These are phyloP conservation scores for Inga leiocalycina DNA, from an alignment of 306 rosid genomes.

Conservation along the genomic window DNA sequence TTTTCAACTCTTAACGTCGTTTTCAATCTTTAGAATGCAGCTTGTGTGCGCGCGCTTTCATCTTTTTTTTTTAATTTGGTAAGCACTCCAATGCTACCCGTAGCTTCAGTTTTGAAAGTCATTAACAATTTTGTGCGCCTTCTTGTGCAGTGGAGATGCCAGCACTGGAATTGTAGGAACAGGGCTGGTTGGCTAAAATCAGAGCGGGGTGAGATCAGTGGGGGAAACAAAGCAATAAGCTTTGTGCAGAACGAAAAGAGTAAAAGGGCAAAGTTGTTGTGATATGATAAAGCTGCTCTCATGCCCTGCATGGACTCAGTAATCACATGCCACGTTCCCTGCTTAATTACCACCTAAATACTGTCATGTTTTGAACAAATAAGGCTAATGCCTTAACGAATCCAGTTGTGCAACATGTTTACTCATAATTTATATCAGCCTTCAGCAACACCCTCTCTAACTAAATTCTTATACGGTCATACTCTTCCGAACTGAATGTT, in stretches of 20 bases:
- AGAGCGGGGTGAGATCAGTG: neutral
- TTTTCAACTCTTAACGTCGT: neutral
- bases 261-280: constrained; percentile 35
- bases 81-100: neutral
- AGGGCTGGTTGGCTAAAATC: neutral
- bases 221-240: neutral
- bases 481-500: no score
- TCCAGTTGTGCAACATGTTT: neutral
- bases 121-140: neutral
- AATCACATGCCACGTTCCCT: neutral
- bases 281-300: constrained; percentile 14
- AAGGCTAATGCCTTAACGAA: neutral
- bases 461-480: no score
- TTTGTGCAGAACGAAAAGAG: neutral
- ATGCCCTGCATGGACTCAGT: neutral
- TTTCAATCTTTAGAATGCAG: neutral
- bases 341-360: neutral
- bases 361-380: neutral
- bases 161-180: neutral
- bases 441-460: no score
- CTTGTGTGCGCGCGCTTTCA: neutral
- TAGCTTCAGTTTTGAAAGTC: neutral
- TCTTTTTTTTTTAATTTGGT: neutral
- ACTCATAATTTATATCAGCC: neutral
- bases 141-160: neutral